Evolutionary conservation across 495 filamentous ascomycete species (phyloP), one percentile per base, ranked within the genome.

Genomic region (Hypoxylon perforatum): DNA sequence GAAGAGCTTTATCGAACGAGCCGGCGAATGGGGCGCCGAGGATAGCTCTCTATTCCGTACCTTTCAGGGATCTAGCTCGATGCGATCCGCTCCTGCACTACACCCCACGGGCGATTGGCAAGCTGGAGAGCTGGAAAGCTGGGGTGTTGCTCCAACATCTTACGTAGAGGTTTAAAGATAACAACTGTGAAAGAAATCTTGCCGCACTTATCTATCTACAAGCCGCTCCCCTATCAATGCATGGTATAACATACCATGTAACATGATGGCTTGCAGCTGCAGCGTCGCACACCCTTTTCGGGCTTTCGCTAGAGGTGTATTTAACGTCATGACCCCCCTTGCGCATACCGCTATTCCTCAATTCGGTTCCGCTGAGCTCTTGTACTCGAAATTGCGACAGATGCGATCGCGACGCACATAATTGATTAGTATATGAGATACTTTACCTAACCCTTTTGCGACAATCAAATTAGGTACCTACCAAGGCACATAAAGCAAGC

Each of bases 231-330:
- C 36, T 57, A 62, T 49, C 46, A 46, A 33, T 64, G 21, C 23
- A 11, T 17, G 41, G 11, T 39, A 30, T 33, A 18, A 15, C 22
- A 14, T 47, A 18, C 30, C 52, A 44, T 51, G 56, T 61, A 69
- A 61, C 49, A 69, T 64, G 61, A 69, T 69, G 66, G 56, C 61
- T 52, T 61, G 51, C 66, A 25, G 19, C 53, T 18, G 25, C 47
- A 51, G 25, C 54, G 36, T 63, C 45, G n/a, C 50, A 15, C 56
- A 48, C 35, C 42, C n/a, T n/a, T 22, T 25, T 55, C 54, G 49
- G 35, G 36, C 50, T 22, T 45, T 28, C 7, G 12, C 2, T 38
- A 38, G 12, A 38, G 3, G 9, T 14, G 23, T 42, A 28, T 22
- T 51, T 54, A 23, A 14, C n/a, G 30, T 9, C 14, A 50, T 42